phyloP scores from a whole-genome alignment of 345 rosid genomes.

The Gossypium australe region DNA sequence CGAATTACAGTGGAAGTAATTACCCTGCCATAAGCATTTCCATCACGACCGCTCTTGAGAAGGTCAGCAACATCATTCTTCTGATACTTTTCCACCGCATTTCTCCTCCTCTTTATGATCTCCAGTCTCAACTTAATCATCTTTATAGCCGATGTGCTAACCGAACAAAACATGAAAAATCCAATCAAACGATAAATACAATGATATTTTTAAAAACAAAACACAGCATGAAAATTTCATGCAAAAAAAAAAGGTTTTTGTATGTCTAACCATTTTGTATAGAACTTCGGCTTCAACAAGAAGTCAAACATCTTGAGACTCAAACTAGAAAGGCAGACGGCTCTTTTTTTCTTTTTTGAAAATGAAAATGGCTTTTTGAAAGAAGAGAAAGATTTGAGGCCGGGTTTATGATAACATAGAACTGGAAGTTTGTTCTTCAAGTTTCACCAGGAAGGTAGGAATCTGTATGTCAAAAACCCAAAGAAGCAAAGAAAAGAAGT shows the following conservation, averaged over 20 bases:
- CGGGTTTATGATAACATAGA: not conserved
- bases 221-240: not conserved
- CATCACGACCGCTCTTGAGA: conserved; percentile 50
- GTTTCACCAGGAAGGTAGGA: not conserved
- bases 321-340: not conserved
- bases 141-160: conserved; percentile 61
- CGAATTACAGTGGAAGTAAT: not conserved
- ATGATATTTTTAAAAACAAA: not conserved
- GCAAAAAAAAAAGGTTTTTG: conserved; percentile 10
- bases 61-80: conserved; percentile 83
- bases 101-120: conserved; percentile 63
- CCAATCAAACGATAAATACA: not conserved
- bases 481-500: conserved; percentile 17
- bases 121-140: conserved; percentile 59
- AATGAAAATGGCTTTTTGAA: not conserved
- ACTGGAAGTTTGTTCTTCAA: conserved; percentile 2
- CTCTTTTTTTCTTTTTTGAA: not conserved
- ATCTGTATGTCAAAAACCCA: conserved; percentile 3
- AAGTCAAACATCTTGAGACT: conserved; percentile 28
- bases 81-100: conserved; percentile 49
- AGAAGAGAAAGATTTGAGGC: not conserved
- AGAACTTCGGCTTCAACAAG: conserved; percentile 29
- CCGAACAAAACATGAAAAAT: not conserved
- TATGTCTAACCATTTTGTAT: conserved; percentile 29
- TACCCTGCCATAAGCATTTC: conserved; percentile 84